Evolutionary conservation across 176 grass and related monocot genomes (phyloP).

Genomic region (Pontederia paniculata): DNA sequence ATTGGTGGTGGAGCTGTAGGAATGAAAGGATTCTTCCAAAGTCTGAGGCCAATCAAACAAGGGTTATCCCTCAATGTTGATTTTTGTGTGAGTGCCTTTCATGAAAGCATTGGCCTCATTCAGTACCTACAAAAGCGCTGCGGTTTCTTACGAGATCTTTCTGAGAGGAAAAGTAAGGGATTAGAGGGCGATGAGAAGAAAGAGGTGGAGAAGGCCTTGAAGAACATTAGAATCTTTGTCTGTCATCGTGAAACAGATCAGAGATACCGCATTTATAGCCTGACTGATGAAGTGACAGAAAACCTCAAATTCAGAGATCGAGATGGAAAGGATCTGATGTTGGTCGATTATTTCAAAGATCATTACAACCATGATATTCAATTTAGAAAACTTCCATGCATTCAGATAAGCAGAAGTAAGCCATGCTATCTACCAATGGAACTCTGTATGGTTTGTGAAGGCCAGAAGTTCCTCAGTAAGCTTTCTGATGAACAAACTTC

Average conservation of each 20-base stretch:
- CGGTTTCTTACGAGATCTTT: conserved; percentile 62
- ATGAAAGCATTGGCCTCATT: conserved; percentile 71
- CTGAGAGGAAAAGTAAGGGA: conserved; percentile 41
- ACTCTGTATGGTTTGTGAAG: conserved; percentile 78
- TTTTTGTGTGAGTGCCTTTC: conserved; percentile 72
- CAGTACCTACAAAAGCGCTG: conserved; percentile 82
- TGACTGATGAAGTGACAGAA: conserved; percentile 67
- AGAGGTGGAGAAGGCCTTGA: conserved; percentile 73
- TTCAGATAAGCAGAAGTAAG: conserved; percentile 88
- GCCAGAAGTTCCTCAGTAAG: conserved; percentile 89
- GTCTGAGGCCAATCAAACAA: conserved; percentile 72
- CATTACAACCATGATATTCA: conserved; percentile 93
- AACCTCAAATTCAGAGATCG: conserved; percentile 83
- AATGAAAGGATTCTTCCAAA: conserved; percentile 86
- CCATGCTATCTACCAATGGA: conserved; percentile 94
- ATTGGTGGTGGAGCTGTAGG: conserved; percentile 75
- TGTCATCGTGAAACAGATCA: conserved; percentile 81
- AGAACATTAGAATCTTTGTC: conserved; percentile 75
- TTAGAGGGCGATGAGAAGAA: conserved; percentile 55
- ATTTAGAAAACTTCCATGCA: conserved; percentile 89
- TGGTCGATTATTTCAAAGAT: conserved; percentile 86
- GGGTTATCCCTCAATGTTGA: conserved; percentile 92
- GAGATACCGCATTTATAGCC: conserved; percentile 64
- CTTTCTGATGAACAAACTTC: conserved; percentile 79
- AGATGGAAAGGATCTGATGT: conserved; percentile 56